These are phyloP conservation scores for Kodamaea kaohsiungensis DNA, from an alignment of 805 yeast genomes.

Conservation along the genomic window DNA sequence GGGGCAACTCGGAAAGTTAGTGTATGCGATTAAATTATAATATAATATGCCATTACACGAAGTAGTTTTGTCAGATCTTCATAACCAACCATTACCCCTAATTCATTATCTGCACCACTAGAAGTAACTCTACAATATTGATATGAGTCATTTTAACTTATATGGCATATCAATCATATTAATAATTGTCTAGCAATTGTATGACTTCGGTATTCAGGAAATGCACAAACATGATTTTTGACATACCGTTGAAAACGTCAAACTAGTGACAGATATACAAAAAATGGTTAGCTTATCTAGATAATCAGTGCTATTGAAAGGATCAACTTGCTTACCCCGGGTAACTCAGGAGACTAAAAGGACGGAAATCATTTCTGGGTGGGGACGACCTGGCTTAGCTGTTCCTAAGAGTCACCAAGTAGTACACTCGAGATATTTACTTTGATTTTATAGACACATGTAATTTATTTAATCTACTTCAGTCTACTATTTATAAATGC, in stretches of 20 bases:
- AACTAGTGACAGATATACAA: too few species aligned
- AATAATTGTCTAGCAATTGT: too few species aligned
- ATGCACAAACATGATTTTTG: too few species aligned
- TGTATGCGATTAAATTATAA: neutral
- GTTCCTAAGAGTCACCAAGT: neutral
- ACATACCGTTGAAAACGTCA: too few species aligned
- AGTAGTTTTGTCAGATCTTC: neutral
- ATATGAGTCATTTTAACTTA: too few species aligned
- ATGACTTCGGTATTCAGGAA: too few species aligned
- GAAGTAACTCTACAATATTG: too few species aligned
- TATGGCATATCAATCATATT: too few species aligned
- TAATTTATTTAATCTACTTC: too few species aligned
- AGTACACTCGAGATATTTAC: neutral
- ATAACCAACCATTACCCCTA: neutral
- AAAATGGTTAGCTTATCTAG: too few species aligned
- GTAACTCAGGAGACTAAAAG: neutral
- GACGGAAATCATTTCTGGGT: neutral
- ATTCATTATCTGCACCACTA: neutral
- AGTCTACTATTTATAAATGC: neutral
- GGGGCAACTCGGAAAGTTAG: neutral
- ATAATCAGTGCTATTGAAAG: too few species aligned
- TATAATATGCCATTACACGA: neutral
- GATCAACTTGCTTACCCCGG: neutral
- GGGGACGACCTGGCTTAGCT: neutral
- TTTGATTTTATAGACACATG: neutral